Evolutionary conservation across 2,329 filamentous ascomycete genomes (phyloP), one percentile per base, ranked within the genome.

Genomic region (Periconia sp.): DNA sequence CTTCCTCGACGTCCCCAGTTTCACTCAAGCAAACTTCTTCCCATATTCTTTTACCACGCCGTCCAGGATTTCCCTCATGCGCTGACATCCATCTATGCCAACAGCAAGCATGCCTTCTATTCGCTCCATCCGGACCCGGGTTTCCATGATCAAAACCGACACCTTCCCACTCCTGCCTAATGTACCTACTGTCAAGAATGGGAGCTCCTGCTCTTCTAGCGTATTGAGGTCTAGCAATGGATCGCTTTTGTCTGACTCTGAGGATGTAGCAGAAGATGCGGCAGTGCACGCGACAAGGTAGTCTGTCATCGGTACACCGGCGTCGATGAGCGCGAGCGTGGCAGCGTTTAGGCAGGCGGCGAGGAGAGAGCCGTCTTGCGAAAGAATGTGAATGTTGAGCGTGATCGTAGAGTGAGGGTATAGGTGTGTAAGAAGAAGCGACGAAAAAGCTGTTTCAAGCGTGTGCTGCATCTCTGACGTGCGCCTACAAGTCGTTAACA

Each of bases 101-200:
- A 96, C 90, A 0, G 89, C 90, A 57, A 99, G 74, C 92, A 99
- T 95, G 1, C 88, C 88, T 73, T 99, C 92, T 46, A 97, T 66
- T 43, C 91, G 81, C 44, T 80, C 80, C 51, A 88, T 83, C 70
- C 95, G 88, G n/a, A 96, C 86, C 34, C 89, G 83, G 40, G 86
- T 94, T 77, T 97, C 94, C 79, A 95, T 88, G 10, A 92, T 81
- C 51, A 95, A 72, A 5, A 92, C 87, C 2, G 83, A 85, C 2
- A 97, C 85, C 57, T 85, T 86, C 63, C 92, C 89, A 34, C 78
- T 83, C 5, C 78, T 80, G 1, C 89, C 88, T 15, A 90, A 75
- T 2, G 91, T 95, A 1, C 84, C 94, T 0, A 96, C 84, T 0
- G 92, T 97, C 56, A 97, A 68, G 57, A 87, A 91, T 0, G 94